Conservation (phyloP, 2,329 filamentous ascomycete species). For the Trichoderma koningiopsis region DNA sequence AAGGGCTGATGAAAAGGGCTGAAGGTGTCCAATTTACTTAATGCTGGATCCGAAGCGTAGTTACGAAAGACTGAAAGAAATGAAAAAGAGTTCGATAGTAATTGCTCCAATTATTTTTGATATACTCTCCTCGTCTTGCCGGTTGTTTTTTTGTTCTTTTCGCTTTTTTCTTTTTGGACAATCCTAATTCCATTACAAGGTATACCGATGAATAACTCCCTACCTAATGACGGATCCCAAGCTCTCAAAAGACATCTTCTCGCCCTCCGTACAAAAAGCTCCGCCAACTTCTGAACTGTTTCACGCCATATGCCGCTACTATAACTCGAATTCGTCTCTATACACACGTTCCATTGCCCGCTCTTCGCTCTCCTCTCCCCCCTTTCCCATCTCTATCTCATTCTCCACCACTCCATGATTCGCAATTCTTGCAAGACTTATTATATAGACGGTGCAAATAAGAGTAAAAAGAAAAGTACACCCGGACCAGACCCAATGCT, state of each 20-base stretch:
- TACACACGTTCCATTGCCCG: constrained; percentile 17
- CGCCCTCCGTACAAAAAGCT: constrained; percentile 5
- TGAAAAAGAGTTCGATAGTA: not conserved
- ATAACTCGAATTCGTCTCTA: not conserved
- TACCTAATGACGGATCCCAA: constrained; percentile 27
- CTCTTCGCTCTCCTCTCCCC: not conserved
- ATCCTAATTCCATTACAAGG: constrained; percentile 41
- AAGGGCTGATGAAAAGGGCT: not conserved
- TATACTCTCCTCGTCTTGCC: not conserved
- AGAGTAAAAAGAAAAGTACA: constrained; percentile 34
- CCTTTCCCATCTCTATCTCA: constrained; percentile 17
- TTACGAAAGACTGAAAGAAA: constrained; percentile 13
- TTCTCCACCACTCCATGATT: constrained; percentile 16
- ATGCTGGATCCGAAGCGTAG: constrained; percentile 14
- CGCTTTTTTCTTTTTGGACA: constrained; percentile 28
- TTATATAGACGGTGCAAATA: constrained; percentile 29
- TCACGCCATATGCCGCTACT: constrained; percentile 17
- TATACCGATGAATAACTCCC: constrained; percentile 40
- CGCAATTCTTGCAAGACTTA: constrained; percentile 32
- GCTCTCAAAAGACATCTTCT: constrained; percentile 28
- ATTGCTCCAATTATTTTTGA: constrained; percentile 15
- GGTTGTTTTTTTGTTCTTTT: constrained; percentile 4
- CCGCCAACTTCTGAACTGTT: constrained; percentile 16
- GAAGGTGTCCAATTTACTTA: not conserved
- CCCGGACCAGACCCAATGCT: constrained; percentile 43